Conservation (phyloP, 2,329 filamentous ascomycete genomes). For the Colletotrichum destructivum region DNA sequence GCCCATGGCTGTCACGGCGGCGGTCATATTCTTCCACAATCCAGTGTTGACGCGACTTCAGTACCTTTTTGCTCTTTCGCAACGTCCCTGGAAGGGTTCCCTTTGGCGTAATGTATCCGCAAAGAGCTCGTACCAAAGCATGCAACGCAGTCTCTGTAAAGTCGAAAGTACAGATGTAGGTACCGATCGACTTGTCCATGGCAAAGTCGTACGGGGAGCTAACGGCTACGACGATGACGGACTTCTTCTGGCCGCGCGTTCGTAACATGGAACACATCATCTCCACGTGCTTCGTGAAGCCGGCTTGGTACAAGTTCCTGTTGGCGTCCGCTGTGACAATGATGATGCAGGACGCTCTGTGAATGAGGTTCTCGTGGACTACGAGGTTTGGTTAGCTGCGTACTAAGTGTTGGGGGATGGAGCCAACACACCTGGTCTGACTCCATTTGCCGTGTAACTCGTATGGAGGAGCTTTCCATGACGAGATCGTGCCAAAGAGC, state of each 20-base stretch:
- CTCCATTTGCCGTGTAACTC: slow-evolving; percentile 94
- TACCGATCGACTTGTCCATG: slow-evolving; percentile 90
- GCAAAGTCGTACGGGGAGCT: slow-evolving; percentile 98
- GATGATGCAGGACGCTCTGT: slow-evolving; percentile 88
- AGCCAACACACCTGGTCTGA: slow-evolving; percentile 74
- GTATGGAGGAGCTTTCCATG: slow-evolving; percentile 92
- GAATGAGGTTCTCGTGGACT: slow-evolving; percentile 93
- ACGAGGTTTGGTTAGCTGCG: slow-evolving; percentile 36
- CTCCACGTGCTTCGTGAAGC: slow-evolving; percentile 95
- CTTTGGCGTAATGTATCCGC: slow-evolving; percentile 78
- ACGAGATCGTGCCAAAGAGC: slow-evolving; percentile 87
- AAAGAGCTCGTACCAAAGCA: slow-evolving; percentile 85
- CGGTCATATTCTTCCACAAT: slow-evolving; percentile 91
- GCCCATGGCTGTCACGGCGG: slow-evolving; percentile 79
- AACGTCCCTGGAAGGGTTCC: slow-evolving; percentile 80
- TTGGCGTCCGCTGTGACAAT: slow-evolving; percentile 95
- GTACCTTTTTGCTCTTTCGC: slow-evolving; percentile 87
- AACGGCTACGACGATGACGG: slow-evolving; percentile 90
- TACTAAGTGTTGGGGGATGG: not conserved
- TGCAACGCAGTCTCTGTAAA: slow-evolving; percentile 94
- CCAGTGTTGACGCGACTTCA: slow-evolving; percentile 95
- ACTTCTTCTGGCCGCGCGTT: slow-evolving; percentile 85
- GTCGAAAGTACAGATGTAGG: slow-evolving; percentile 96
- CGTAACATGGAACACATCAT: slow-evolving; percentile 93
- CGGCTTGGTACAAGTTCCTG: slow-evolving; percentile 91